phyloP scores from a whole-genome alignment of 345 rosid genomes.

The Eucalyptus tenuipes region DNA sequence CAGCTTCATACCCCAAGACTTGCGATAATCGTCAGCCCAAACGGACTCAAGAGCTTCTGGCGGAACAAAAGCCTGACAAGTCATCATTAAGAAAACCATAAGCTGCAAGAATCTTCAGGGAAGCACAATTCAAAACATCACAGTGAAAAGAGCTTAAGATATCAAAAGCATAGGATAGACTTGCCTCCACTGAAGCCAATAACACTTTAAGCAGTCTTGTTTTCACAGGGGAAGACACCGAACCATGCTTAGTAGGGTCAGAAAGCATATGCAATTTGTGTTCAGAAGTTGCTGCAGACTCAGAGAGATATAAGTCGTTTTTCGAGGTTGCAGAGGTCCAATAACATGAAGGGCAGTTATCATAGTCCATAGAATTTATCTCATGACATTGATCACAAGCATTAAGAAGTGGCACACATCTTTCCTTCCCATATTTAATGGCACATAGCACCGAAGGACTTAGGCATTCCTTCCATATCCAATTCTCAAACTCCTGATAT shows the following conservation, averaged over 20 bases:
- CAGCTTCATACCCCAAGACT: conserved; percentile 56
- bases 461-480: conserved; percentile 64
- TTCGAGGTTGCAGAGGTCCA: conserved; percentile 9
- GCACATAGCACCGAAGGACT: conserved; percentile 27
- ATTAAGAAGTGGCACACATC: conserved; percentile 28
- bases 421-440: conserved; percentile 43
- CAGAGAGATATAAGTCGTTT: conserved; percentile 25
- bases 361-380: conserved; percentile 22
- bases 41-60: conserved; percentile 46
- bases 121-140: not conserved
- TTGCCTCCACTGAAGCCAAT: conserved; percentile 6
- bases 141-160: not conserved
- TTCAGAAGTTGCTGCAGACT: conserved; percentile 25
- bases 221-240: conserved; percentile 34
- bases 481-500: conserved; percentile 63
- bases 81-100: not conserved
- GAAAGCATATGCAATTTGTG: conserved; percentile 1
- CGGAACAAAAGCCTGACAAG: conserved; percentile 55
- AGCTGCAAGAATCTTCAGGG: not conserved
- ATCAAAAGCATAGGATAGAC: not conserved
- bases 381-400: conserved; percentile 49
- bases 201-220: conserved; percentile 53
- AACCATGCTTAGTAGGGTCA: conserved; percentile 3
- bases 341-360: conserved; percentile 42
- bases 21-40: conserved; percentile 54